Evolutionary conservation across 257 asterid species (phyloP).

Genomic region (Solanum piurae): DNA sequence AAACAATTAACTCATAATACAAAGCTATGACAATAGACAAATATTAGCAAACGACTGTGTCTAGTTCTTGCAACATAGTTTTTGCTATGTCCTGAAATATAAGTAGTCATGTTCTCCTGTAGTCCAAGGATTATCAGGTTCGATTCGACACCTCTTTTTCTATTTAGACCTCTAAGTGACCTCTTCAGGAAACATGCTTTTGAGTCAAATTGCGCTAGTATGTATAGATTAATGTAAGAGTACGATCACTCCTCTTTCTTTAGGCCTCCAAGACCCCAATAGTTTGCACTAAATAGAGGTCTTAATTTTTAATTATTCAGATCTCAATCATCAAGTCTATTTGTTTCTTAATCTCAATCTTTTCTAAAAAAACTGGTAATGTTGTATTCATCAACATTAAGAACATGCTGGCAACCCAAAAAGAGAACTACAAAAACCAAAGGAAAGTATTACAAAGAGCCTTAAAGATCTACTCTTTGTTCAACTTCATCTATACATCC

Average conservation of each 20-base stretch:
- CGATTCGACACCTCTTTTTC: background rate
- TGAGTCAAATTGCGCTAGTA: background rate
- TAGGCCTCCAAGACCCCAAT: background rate
- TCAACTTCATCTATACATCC: background rate
- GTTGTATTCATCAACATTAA: background rate
- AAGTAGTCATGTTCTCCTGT: background rate
- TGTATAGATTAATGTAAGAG: background rate
- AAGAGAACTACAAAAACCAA: background rate
- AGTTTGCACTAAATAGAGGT: background rate
- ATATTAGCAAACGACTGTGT: background rate
- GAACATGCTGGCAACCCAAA: background rate
- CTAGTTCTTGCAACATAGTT: background rate
- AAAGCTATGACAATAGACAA: background rate
- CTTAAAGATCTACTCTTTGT: background rate
- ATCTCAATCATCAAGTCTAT: background rate
- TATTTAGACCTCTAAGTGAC: background rate
- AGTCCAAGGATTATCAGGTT: background rate
- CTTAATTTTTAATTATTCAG: background rate
- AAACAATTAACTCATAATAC: background rate
- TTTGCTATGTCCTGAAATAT: background rate
- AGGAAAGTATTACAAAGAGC: background rate
- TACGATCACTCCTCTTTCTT: background rate
- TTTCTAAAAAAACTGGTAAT: background rate
- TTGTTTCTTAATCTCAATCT: background rate
- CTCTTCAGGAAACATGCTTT: background rate